Conservation (phyloP, 176 grass and related monocot species). For the Stipa capillata region DNA sequence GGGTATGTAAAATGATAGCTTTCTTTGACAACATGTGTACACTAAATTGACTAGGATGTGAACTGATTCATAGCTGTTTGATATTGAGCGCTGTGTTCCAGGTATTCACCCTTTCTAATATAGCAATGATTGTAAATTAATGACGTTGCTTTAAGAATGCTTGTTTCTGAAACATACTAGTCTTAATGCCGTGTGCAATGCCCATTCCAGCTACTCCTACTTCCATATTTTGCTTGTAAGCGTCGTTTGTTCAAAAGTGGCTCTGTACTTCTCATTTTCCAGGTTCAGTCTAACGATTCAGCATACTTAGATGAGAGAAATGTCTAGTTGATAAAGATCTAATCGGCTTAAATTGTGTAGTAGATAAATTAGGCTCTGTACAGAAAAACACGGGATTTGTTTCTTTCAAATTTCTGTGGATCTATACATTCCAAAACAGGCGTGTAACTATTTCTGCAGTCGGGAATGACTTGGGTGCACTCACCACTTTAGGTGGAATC, state of each 20-base stretch:
- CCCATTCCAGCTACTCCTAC: neutral
- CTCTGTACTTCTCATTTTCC: too few species aligned
- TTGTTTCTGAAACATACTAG: neutral
- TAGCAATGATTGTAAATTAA: slow-evolving; percentile 26
- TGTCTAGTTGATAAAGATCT: neutral
- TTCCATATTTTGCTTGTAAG: neutral
- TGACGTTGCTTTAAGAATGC: neutral
- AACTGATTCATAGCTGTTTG: neutral
- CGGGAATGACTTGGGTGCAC: too few species aligned
- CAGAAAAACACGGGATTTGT: neutral
- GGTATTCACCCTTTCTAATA: slow-evolving; percentile 11
- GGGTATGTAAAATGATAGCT: slow-evolving; percentile 38
- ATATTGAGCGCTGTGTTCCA: slow-evolving; percentile 2
- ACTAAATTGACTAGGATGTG: slow-evolving; percentile 29
- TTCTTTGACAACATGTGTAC: slow-evolving; percentile 15
- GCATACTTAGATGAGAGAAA: too few species aligned
- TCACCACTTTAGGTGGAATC: too few species aligned
- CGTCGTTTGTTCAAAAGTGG: too few species aligned
- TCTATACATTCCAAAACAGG: too few species aligned
- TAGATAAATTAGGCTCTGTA: neutral
- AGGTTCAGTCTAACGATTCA: neutral
- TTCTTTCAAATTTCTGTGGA: too few species aligned
- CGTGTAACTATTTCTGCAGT: too few species aligned
- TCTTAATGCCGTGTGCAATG: neutral
- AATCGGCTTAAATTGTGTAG: neutral